Conservation (phyloP, 2,329 filamentous ascomycete genomes). For the Fusarium sulawesiense region DNA sequence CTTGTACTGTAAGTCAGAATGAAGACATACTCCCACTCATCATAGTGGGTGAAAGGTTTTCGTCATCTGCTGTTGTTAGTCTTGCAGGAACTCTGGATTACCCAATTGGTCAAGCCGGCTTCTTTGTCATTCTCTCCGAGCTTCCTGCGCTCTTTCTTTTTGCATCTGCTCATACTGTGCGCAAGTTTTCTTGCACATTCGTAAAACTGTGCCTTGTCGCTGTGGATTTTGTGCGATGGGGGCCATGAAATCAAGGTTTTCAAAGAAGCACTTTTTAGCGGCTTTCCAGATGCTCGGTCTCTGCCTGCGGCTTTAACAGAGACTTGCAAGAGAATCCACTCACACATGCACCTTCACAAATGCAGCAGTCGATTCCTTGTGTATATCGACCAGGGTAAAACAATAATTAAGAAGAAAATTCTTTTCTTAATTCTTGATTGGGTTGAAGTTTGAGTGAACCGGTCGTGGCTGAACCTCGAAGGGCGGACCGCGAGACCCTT, state of each 20-base stretch:
- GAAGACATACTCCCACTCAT: slow-evolving; percentile 7
- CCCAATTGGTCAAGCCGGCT: slow-evolving; percentile 23
- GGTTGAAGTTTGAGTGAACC: neutral
- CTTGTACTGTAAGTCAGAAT: slow-evolving; percentile 17
- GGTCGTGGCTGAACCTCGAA: slow-evolving; percentile 27
- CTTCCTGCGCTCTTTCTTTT: neutral
- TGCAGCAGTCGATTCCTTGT: slow-evolving; percentile 6
- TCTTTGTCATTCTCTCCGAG: slow-evolving; percentile 2
- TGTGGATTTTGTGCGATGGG: slow-evolving; percentile 29
- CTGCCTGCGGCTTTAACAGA: slow-evolving; percentile 6
- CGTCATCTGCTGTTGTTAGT: slow-evolving; percentile 21
- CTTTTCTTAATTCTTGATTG: slow-evolving; percentile 23
- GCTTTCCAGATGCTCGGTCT: slow-evolving; percentile 13
- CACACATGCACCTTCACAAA: slow-evolving; percentile 32
- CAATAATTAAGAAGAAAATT: slow-evolving; percentile 18
- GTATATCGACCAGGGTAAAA: neutral
- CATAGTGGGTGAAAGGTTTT: slow-evolving; percentile 10
- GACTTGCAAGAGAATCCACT: slow-evolving; percentile 25
- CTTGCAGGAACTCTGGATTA: slow-evolving; percentile 15
- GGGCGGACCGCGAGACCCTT: slow-evolving; percentile 18
- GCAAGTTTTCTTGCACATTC: slow-evolving; percentile 13
- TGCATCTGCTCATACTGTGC: slow-evolving; percentile 33
- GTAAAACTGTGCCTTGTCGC: slow-evolving; percentile 19
- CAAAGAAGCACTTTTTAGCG: slow-evolving; percentile 34
- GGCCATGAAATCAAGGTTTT: slow-evolving; percentile 31